phyloP scores from a whole-genome alignment of 768 basidiomycete species.

The Chalciporus sphaerocephalus region DNA sequence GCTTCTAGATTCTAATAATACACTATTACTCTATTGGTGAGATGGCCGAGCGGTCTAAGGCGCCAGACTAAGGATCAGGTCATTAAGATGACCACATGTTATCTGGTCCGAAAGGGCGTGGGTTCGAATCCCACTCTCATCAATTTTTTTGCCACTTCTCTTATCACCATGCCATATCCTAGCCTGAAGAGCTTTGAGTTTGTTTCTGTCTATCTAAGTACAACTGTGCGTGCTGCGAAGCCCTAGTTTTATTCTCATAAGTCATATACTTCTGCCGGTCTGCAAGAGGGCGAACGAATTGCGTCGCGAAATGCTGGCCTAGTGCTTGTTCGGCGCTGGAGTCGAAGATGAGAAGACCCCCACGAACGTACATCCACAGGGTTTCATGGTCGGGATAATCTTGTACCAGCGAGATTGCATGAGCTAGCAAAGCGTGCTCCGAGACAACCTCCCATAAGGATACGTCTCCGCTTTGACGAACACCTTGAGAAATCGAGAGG shows the following conservation, averaged over 20 bases:
- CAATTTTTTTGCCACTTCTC: constrained; percentile 5
- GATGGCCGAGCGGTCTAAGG: constrained; percentile 63
- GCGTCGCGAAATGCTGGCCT: constrained; percentile 7
- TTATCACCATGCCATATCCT: background rate
- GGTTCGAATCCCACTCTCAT: constrained; percentile 41
- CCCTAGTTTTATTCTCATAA: background rate
- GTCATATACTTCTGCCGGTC: background rate
- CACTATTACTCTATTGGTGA: constrained; percentile 13
- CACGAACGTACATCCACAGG: constrained; percentile 51
- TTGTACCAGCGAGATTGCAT: constrained; percentile 46
- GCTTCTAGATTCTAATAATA: no score
- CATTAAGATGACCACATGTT: constrained; percentile 6
- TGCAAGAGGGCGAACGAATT: constrained; percentile 19
- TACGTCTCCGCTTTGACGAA: constrained; percentile 4
- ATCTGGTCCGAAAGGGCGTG: constrained; percentile 41
- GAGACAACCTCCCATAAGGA: constrained; percentile 3
- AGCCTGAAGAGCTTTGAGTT: background rate
- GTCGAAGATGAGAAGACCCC: constrained; percentile 2
- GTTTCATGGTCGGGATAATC: constrained; percentile 57
- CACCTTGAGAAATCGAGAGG: constrained; percentile 33
- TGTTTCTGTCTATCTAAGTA: constrained; percentile 8
- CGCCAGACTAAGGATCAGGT: constrained; percentile 53
- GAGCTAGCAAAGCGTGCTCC: constrained; percentile 24
- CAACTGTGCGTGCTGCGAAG: constrained; percentile 5
- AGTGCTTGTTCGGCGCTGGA: background rate